Evolutionary conservation across 1,284 basidiomycete species (phyloP).

Genomic region (Moesziomyces parantarcticus): DNA sequence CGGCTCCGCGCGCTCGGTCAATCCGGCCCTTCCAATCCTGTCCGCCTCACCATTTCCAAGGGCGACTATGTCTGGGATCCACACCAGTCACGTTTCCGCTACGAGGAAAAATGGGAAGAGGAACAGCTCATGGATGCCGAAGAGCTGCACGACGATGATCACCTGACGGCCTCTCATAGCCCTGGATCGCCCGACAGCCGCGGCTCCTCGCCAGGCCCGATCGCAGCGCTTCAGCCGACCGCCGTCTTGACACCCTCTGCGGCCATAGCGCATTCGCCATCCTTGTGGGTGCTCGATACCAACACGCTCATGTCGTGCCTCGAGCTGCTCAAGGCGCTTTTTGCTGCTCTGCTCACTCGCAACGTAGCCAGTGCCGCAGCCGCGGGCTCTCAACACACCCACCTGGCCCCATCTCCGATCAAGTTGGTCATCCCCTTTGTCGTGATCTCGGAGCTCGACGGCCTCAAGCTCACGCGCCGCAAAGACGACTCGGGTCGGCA

Average conservation of each 20-base stretch:
- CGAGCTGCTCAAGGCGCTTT: conserved; percentile 43
- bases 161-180: not conserved
- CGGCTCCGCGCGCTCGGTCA: conserved; percentile 23
- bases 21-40: conserved; percentile 30
- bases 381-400: conserved; percentile 1
- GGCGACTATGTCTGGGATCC: conserved; percentile 45
- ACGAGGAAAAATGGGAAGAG: conserved; percentile 47
- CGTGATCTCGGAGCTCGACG: conserved; percentile 45
- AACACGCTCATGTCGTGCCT: conserved; percentile 50
- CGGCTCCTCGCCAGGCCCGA: conserved; percentile 7
- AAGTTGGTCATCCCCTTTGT: conserved; percentile 41
- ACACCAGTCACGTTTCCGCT: conserved; percentile 11
- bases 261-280: conserved; percentile 9
- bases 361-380: conserved; percentile 25
- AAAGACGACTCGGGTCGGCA: conserved; percentile 27
- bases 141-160: conserved; percentile 6
- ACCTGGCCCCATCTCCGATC: conserved; percentile 28
- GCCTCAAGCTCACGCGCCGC: conserved; percentile 32
- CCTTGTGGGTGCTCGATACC: conserved; percentile 48
- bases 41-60: conserved; percentile 47
- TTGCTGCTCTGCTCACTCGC: conserved; percentile 39
- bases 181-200: conserved; percentile 1
- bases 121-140: conserved; percentile 52
- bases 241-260: not conserved
- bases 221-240: conserved; percentile 17